A percentile compares a stretch with the other conserved stretches of the same genome.
Evolutionary conservation across 768 basidiomycete species (phyloP).

Genomic region (Termitomyces sp.): DNA sequence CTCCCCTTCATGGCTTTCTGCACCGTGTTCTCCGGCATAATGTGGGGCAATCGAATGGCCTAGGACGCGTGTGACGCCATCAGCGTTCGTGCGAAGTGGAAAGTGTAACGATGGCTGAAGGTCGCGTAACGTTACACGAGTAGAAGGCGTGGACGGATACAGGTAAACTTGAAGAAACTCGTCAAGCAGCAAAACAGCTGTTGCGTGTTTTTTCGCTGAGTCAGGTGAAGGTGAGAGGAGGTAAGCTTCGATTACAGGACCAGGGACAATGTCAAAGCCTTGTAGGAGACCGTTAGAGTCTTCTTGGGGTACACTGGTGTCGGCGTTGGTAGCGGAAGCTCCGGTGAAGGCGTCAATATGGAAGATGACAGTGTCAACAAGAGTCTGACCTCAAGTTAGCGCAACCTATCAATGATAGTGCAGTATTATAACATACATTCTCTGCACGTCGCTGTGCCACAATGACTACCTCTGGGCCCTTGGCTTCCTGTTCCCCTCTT

Average conservation of each 20-base stretch:
- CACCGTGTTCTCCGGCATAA: conserved; percentile 32
- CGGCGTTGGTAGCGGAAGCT: conserved; percentile 32
- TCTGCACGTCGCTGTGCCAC: conserved; percentile 56
- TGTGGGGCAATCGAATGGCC: conserved; percentile 27
- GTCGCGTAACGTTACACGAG: conserved; percentile 37
- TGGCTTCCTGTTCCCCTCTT: conserved; percentile 13
- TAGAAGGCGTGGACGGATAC: conserved; percentile 56
- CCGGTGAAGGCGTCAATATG: conserved; percentile 78
- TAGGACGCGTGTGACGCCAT: conserved; percentile 30
- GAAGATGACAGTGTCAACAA: conserved; percentile 70
- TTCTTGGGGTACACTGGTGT: conserved; percentile 19
- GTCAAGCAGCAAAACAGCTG: conserved; percentile 64
- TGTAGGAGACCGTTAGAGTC: conserved; percentile 37
- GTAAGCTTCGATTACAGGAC: conserved; percentile 55
- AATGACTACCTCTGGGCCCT: conserved; percentile 55
- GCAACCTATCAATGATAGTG: neutral
- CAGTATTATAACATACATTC: conserved; percentile 44
- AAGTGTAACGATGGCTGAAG: conserved; percentile 47
- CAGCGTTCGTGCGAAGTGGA: conserved; percentile 43
- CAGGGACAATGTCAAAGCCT: conserved; percentile 57
- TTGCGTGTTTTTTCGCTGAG: conserved; percentile 33
- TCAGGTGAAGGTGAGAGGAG: conserved; percentile 20
- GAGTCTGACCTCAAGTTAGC: conserved; percentile 30
- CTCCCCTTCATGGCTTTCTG: conserved; percentile 13
- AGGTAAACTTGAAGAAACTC: conserved; percentile 69